Base-by-base conservation (phyloP, 192 early-diverging fungal species). In the Cetraspora pellucida region DNA sequence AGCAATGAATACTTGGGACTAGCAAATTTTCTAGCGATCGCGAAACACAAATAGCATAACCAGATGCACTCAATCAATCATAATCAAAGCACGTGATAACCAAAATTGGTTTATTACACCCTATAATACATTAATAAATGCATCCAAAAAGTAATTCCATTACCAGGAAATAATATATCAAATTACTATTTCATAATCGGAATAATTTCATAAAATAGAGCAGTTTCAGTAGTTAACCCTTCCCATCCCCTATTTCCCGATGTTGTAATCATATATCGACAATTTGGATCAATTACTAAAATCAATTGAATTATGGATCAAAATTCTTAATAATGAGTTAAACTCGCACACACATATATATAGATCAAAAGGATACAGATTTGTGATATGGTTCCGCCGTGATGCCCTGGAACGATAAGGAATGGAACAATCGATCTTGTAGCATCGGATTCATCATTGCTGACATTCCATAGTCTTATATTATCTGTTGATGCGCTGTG, bases 181-280 rank as follows among this genome's bases (percentile, higher is more conserved):
- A 57, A 10, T 47, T 19, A 17, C 11, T 54, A 43, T 61, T 77
- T 72, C 4, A 77, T 30, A n/a, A 87, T 65, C 11, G 94, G 88
- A 25, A 79, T 81, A 72, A 98, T 89, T 50, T 91, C 90, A 78
- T 99, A 97, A 16, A 97, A 90, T 45, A 97, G 81, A 75, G 93
- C 95, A 28, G 87, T 77, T 79, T 96, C 95, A 54, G 91, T 95
- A 57, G 90, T 89, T 10, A 82, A 67, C 52, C 96, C 96, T 50
- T 98, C 97, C 97, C 97, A 99, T n/a, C 97, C 98, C 27, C 96
- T 85, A 81, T 90, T 95, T 19, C 98, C 98, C 1, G 95, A 94
- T 1, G 94, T 90, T 7, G 92, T 97, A 27, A 99, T 86, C 94
- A 99, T 89, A 61, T 91, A 97, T 28, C 87, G 85, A 58, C 89